Conservation (phyloP, 2,329 filamentous ascomycete genomes). For the Aureobasidium lini region DNA sequence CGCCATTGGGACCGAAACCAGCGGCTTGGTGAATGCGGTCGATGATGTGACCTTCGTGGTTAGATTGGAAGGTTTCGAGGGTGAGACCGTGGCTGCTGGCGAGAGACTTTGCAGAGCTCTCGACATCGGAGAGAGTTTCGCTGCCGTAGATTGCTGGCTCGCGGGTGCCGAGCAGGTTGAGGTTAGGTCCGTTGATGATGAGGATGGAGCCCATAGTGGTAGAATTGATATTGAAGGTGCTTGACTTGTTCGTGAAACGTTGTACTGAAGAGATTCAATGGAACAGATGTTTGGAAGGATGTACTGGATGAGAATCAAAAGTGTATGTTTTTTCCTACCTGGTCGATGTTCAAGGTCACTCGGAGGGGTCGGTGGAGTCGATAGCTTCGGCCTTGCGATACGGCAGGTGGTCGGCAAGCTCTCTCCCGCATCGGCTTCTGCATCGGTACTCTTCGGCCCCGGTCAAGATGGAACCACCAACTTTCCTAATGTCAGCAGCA, state of each 20-base stretch:
- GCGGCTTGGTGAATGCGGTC: conserved; percentile 65
- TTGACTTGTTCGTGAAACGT: not conserved
- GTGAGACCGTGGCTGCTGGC: conserved; percentile 42
- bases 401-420: not conserved
- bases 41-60: conserved; percentile 67
- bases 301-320: no score
- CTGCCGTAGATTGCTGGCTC: conserved; percentile 67
- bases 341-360: not conserved
- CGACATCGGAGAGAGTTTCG: conserved; percentile 59
- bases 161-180: conserved; percentile 69
- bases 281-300: no score
- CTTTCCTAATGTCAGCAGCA: no score
- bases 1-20: conserved; percentile 18
- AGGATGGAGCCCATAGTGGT: conserved; percentile 45
- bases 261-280: no score
- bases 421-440: not conserved
- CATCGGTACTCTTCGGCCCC: not conserved
- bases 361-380: not conserved
- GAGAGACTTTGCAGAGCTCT: conserved; percentile 42
- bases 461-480: not conserved
- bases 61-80: conserved; percentile 62
- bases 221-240: not conserved
- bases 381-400: not conserved
- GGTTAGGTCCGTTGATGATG: conserved; percentile 74
- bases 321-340: no score